phyloP scores from a whole-genome alignment of 2,329 filamentous ascomycete species.

The Neophaeococcomyces aloes region DNA sequence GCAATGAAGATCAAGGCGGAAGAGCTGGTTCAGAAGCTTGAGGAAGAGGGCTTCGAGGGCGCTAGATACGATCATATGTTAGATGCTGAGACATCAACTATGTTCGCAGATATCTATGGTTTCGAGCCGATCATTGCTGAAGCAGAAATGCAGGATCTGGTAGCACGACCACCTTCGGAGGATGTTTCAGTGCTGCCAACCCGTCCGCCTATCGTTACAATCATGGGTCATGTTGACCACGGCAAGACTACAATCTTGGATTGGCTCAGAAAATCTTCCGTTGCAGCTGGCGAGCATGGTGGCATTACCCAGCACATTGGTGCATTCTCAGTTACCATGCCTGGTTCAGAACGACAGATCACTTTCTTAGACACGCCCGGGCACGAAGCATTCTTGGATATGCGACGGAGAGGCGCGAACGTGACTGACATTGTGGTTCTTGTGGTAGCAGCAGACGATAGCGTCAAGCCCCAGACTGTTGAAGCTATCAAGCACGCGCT shows the following conservation, averaged over 20 bases:
- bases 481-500: constrained; percentile 93
- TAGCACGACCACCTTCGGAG: constrained; percentile 55
- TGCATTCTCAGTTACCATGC: constrained; percentile 84
- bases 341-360: constrained; percentile 67
- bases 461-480: constrained; percentile 91
- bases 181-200: constrained; percentile 57
- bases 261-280: constrained; percentile 81
- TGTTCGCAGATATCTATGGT: constrained; percentile 87
- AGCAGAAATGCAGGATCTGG: constrained; percentile 58
- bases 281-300: constrained; percentile 84
- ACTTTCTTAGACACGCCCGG: constrained; percentile 96
- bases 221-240: constrained; percentile 98
- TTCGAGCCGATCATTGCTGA: constrained; percentile 70
- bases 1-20: constrained; percentile 61
- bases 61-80: constrained; percentile 73
- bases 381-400: constrained; percentile 87
- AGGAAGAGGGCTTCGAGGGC: constrained; percentile 81
- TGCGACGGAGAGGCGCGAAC: constrained; percentile 89
- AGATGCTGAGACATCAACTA: constrained; percentile 77
- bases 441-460: constrained; percentile 92
- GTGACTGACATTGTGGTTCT: constrained; percentile 95
- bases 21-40: constrained; percentile 63
- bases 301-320: constrained; percentile 98
- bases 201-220: constrained; percentile 88
- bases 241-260: constrained; percentile 96